Evolutionary conservation across 2,329 filamentous ascomycete species (phyloP).

Genomic region (Dactylonectria macrodidyma): DNA sequence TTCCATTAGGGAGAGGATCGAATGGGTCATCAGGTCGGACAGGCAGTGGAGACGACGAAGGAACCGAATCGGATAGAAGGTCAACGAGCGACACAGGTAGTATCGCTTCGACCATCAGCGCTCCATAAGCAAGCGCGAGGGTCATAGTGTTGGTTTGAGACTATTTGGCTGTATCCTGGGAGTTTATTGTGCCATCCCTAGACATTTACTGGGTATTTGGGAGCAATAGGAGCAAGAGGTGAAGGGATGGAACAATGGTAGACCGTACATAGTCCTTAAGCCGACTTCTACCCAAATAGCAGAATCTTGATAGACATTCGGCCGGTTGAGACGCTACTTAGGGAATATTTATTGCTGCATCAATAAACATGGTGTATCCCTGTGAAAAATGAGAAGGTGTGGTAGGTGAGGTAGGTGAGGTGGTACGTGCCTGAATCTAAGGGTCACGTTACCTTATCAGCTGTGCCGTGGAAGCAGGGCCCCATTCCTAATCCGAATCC

Average conservation of each 20-base stretch:
- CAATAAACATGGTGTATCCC: neutral
- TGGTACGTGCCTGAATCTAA: conserved; percentile 27
- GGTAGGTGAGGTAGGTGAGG: conserved; percentile 7
- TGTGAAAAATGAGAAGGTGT: conserved; percentile 20
- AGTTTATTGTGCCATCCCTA: conserved; percentile 28
- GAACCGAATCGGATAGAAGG: conserved; percentile 54
- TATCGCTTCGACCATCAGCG: conserved; percentile 53
- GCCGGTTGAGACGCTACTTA: no score
- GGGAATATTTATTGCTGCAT: no score
- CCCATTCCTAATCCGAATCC: conserved; percentile 26
- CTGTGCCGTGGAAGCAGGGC: neutral
- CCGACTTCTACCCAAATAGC: conserved; percentile 8
- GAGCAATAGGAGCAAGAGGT: conserved; percentile 16
- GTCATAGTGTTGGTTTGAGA: neutral
- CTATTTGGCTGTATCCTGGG: conserved; percentile 23
- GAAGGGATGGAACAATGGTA: conserved; percentile 4
- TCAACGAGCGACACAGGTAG: conserved; percentile 57
- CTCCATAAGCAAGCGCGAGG: conserved; percentile 32
- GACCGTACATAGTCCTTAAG: conserved; percentile 6
- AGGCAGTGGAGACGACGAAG: conserved; percentile 53
- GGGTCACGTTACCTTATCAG: conserved; percentile 46
- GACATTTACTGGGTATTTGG: conserved; percentile 22
- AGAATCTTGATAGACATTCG: neutral
- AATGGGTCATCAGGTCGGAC: conserved; percentile 51
- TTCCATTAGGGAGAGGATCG: conserved; percentile 48